A percentile compares a stretch with the other conserved stretches of the same genome.
phyloP scores from a whole-genome alignment of 2,329 filamentous ascomycete species.

The Penicillium sp. region DNA sequence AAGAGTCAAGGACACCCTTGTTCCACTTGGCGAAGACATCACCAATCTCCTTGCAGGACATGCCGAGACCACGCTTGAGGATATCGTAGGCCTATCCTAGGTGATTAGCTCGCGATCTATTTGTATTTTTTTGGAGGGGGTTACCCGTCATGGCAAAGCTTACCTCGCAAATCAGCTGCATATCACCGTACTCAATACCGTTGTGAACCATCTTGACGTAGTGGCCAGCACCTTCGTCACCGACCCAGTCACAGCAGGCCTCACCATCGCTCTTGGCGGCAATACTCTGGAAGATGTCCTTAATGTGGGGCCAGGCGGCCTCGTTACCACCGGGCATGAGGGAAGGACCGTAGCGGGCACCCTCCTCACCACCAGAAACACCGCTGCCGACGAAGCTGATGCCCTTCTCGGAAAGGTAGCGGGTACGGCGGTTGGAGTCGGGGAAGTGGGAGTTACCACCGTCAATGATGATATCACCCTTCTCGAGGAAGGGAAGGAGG shows the following conservation, averaged over 20 bases:
- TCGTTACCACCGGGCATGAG: constrained; percentile 99
- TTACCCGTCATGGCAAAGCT: neutral
- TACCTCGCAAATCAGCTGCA: constrained; percentile 98
- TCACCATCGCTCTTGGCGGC: constrained; percentile 96
- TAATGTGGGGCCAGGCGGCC: constrained; percentile 96
- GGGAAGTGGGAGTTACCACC: constrained; percentile 99
- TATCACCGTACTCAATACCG: constrained; percentile 99
- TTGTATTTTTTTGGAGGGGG: neutral
- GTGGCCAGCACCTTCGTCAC: constrained; percentile 98
- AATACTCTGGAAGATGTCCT: constrained; percentile 98
- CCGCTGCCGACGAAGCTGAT: constrained; percentile 94
- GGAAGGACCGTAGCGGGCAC: constrained; percentile 93
- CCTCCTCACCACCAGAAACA: constrained; percentile 99
- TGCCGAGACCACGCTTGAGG: constrained; percentile 94
- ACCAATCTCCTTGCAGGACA: constrained; percentile 90
- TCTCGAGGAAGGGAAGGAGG: constrained; percentile 76
- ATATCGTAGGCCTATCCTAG: constrained; percentile 86
- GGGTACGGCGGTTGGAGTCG: constrained; percentile 94
- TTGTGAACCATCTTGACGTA: constrained; percentile 99
- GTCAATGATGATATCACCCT: constrained; percentile 98
- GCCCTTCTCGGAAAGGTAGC: constrained; percentile 82
- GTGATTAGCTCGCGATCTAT: neutral
- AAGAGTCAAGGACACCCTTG: constrained; percentile 96
- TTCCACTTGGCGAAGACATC: constrained; percentile 96
- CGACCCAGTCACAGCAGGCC: constrained; percentile 99